A percentile compares a stretch with the other conserved stretches of the same genome.
Conservation (phyloP, 208 protist genomes). For the Kentomonas sorsogonicus region DNA sequence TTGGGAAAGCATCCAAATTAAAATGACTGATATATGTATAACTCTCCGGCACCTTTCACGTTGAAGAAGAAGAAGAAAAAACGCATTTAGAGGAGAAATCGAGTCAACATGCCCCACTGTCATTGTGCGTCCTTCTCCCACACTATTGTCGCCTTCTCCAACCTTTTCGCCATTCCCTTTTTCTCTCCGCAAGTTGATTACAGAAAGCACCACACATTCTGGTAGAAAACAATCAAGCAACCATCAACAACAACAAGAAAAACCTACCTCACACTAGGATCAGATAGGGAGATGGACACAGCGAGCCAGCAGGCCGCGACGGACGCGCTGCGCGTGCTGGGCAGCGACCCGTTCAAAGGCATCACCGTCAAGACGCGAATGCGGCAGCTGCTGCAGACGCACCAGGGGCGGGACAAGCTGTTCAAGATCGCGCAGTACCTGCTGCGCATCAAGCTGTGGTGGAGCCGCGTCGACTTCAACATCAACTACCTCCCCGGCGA, state of each 20-base stretch:
- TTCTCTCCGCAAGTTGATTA: background rate
- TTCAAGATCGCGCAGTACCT: slow-evolving; percentile 89
- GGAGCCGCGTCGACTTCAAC: slow-evolving; percentile 70
- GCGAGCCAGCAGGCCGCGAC: slow-evolving; percentile 27
- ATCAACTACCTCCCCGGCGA: slow-evolving; percentile 69
- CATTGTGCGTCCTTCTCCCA: too few relatives aligned
- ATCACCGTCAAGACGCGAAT: slow-evolving; percentile 84
- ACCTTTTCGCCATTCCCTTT: background rate
- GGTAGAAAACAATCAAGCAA: too few relatives aligned
- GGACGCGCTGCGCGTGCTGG: slow-evolving; percentile 73
- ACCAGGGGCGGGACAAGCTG: slow-evolving; percentile 86
- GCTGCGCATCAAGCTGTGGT: slow-evolving; percentile 76
- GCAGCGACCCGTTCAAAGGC: slow-evolving; percentile 78
- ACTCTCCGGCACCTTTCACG: too few relatives aligned
- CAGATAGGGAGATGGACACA: too few relatives aligned
- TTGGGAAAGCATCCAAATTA: too few relatives aligned
- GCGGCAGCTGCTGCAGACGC: slow-evolving; percentile 84
- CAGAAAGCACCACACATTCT: too few relatives aligned
- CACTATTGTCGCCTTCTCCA: slow-evolving; percentile 4
- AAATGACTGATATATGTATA: too few relatives aligned
- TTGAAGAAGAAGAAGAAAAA: too few relatives aligned
- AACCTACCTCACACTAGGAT: too few relatives aligned
- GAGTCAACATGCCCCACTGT: too few relatives aligned
- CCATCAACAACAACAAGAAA: too few relatives aligned
- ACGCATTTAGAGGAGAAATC: too few relatives aligned